Base-by-base conservation (phyloP, 202 grass and related monocot genomes). In the Brachypodium distachyon region DNA sequence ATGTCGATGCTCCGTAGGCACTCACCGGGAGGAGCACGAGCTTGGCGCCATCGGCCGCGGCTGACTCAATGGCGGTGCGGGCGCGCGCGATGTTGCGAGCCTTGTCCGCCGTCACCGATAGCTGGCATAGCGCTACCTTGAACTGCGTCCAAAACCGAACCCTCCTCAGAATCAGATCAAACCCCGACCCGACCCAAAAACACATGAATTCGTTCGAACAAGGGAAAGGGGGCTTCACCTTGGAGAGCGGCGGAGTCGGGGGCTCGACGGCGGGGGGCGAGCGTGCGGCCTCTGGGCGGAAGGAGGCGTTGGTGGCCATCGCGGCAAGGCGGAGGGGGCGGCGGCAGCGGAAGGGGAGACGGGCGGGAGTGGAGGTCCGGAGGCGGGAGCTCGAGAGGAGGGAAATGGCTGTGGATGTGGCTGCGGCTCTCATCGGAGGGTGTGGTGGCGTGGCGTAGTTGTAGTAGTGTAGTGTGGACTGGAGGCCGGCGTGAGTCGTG, bases 101-200 rank as follows among this genome's bases (percentile, higher is more conserved):
- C 87, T 99, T 99, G 55, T 99, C 96, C 73, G 70, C 39, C 17
- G 90, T 99, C 27, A 93, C 92, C 4, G 96, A 85, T 22, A 99
- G 53, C 77, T 99, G 96, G 78, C 96, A 99, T 57, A 99, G 75
- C 23, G 92, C 96, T 74, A 99, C 91, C 71, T 91, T 96, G 77
- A 99, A 96, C 96, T 99, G 84, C 73, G 29, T 0, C 57, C 85
- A 65, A 36, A 64, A n/a, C n/a, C n/a, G 41, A 76, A 73, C 11
- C 17, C n/a, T 39, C 12, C n/a, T n/a, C n/a, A n/a, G n/a, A n/a
- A n/a, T 85, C 71, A 76, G 70, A 88, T 70, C 25, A 67, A 16
- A 14, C 21, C 55, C 7, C 36, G 9, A 70, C 9, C 53, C 7
- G 10, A 18, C 46, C 16, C 16, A 68, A n/a, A 57, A 40, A 1